phyloP scores from a whole-genome alignment of 2,329 filamentous ascomycete species.

The Neonectria coccinea region DNA sequence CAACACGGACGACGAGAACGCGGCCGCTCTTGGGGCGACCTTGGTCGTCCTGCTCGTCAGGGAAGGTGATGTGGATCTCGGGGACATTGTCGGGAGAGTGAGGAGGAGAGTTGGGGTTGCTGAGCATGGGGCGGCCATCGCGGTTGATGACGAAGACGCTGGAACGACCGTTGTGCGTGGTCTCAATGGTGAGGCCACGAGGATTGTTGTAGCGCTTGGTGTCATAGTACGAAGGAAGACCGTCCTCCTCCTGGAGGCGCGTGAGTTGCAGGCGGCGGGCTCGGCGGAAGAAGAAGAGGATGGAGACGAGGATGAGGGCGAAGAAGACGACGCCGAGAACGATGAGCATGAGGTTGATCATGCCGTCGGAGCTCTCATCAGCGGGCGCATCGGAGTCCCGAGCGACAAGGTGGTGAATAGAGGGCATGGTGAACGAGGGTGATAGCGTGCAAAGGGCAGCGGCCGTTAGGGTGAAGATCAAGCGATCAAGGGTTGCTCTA shows the following conservation, averaged over 20 bases:
- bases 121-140: slow-evolving; percentile 80
- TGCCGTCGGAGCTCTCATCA: slow-evolving; percentile 65
- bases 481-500: slow-evolving; percentile 34
- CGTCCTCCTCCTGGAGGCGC: slow-evolving; percentile 53
- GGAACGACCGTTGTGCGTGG: slow-evolving; percentile 66
- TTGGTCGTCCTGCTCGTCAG: slow-evolving; percentile 89
- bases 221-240: slow-evolving; percentile 78
- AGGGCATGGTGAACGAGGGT: slow-evolving; percentile 41
- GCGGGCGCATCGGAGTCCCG: slow-evolving; percentile 45
- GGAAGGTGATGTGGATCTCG: slow-evolving; percentile 98
- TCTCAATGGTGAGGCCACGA: slow-evolving; percentile 69
- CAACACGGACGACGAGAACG: slow-evolving; percentile 91
- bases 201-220: slow-evolving; percentile 63
- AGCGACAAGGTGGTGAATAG: slow-evolving; percentile 40
- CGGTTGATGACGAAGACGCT: slow-evolving; percentile 84
- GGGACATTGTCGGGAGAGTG: slow-evolving; percentile 86
- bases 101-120: slow-evolving; percentile 80
- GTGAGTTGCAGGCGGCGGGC: slow-evolving; percentile 62
- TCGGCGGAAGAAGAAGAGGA: slow-evolving; percentile 79
- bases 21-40: slow-evolving; percentile 86
- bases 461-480: slow-evolving; percentile 25
- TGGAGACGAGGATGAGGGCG: slow-evolving; percentile 73
- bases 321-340: slow-evolving; percentile 83
- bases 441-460: slow-evolving; percentile 19
- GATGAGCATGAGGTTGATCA: slow-evolving; percentile 82